Base-by-base conservation (phyloP, 1,139 yeast genomes). In the Eremothecium coryli region DNA sequence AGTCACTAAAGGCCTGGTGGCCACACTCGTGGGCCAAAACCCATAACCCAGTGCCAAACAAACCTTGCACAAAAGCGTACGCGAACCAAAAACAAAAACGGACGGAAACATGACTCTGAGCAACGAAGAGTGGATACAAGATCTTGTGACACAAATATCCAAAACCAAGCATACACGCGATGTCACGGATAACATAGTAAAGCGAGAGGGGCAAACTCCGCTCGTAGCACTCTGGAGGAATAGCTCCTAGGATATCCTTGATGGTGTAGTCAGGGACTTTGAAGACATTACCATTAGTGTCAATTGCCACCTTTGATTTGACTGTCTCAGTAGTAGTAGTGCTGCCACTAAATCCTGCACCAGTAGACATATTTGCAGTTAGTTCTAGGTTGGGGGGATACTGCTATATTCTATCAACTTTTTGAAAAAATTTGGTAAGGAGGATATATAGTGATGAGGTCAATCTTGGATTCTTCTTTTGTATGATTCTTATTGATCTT, bases 1-100 rank as follows among this genome's bases (percentile, higher is more conserved):
- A 76, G 50, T 81, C 85, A 17, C 82, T 73, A 54, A 82, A 82
- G 20, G 93, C 93, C 39, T 76, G 80, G 60, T 82, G 94, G 36
- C 94, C 94, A 65, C 94, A 82, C 62, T 82, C 94, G 61, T 82
- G 94, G 40, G 93, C 93, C 58, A 82, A 61, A 43, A 82, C 79
- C 94, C 94, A 82, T 45, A 79, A 54, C 23, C 93, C 94, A 42
- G 84, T 77, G 21, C 82, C 82, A 50, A 78, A 70, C 45, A 81
- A 65, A 32, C 93, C 84, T 48, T 75, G 73, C 29, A 64, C 58
- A 39, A 67, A 55, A 18, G 73, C 70, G 57, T 77, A 77, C 23
- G 55, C 60, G 31, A 66, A 49, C 88, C 93, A 82, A 35, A 72
- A 69, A 6, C 61, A 60, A 41, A 70, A 68, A 49, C 90, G 68